Conservation (phyloP, 164 flowering plant species). For the Tetracentron sinense region DNA sequence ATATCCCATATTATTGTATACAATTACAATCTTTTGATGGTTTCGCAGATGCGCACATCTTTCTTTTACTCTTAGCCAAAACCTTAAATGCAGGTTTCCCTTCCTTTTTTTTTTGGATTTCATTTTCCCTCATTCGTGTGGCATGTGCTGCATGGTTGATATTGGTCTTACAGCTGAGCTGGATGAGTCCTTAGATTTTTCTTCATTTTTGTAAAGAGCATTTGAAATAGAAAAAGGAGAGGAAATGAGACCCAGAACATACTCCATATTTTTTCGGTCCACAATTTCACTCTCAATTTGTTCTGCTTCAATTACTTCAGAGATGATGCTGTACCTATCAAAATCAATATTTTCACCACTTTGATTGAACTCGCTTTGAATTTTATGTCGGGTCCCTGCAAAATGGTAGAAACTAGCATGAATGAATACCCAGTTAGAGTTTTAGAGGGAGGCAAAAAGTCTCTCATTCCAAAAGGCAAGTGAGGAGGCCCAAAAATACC, state of each 20-base stretch:
- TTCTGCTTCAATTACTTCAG: conserved; percentile 40
- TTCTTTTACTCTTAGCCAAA: too few species aligned
- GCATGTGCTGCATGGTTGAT: not conserved
- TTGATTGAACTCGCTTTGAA: conserved; percentile 2
- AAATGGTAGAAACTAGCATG: not conserved
- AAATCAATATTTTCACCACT: conserved; percentile 14
- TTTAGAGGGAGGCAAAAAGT: not conserved
- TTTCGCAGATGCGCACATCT: too few species aligned
- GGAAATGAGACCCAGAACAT: conserved; percentile 25
- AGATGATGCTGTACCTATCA: conserved; percentile 22
- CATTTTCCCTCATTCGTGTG: too few species aligned
- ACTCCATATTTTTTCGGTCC: conserved; percentile 29
- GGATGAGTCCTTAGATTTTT: not conserved
- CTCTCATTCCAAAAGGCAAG: too few species aligned
- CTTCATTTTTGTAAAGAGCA: not conserved
- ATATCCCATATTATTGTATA: too few species aligned
- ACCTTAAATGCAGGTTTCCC: too few species aligned
- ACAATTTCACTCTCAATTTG: conserved; percentile 22
- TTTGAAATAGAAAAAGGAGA: not conserved
- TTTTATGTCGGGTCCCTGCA: conserved; percentile 20
- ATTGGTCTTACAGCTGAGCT: too few species aligned
- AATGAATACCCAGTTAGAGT: not conserved
- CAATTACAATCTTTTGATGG: too few species aligned
- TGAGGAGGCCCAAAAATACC: conserved; percentile 25
- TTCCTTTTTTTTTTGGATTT: too few species aligned